Base-by-base conservation (phyloP, 257 asterid genomes). In the Mentha longifolia region DNA sequence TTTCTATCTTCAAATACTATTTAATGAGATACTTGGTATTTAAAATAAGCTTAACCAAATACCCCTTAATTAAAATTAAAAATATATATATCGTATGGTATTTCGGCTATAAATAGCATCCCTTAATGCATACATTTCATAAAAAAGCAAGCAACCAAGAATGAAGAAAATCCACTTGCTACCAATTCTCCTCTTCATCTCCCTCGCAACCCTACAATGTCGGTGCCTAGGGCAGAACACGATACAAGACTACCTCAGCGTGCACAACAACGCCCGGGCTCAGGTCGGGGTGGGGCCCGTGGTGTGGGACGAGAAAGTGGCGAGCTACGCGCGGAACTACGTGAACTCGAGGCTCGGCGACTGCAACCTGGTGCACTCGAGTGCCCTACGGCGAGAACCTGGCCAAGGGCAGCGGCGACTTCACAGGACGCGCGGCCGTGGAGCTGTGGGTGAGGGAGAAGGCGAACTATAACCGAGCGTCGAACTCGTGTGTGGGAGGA, bases 241-340 rank as follows among this genome's bases (percentile, higher is more conserved):
- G 11, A 10, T 1, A 7, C 43, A 59, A n/a, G 65, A 59, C 46
- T 60, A 14, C 12, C 65, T 60, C 25, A 19, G 2, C 15, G 28
- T 14, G 4, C 65, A 60, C 65, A 60, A 60, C n/a, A 9, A 6
- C 0, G 65, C 65, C 14, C 65, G 65, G 4, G 43, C 65, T 3
- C 28, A 33, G n/a, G 86, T 84, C 9, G 77, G 86, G 4, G 87
- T 80, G 3, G 83, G 82, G 0, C 77, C 80, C 6, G 62, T 81
- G 69, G 56, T 25, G 2, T 87, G 94, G 94, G 83, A 87, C 49
- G 56, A 66, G 7, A 68, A 5, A 0, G 49, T 85, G 16, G 91
- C 85, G 0, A 25, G 59, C 12, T 87, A 64, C 16, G 94, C 91
- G 1, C 74, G 17, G 0, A 70, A 64, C 72, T 87, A 84, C 13